Base-by-base conservation (phyloP, 768 basidiomycete genomes). In the Mycena albidolilacea region DNA sequence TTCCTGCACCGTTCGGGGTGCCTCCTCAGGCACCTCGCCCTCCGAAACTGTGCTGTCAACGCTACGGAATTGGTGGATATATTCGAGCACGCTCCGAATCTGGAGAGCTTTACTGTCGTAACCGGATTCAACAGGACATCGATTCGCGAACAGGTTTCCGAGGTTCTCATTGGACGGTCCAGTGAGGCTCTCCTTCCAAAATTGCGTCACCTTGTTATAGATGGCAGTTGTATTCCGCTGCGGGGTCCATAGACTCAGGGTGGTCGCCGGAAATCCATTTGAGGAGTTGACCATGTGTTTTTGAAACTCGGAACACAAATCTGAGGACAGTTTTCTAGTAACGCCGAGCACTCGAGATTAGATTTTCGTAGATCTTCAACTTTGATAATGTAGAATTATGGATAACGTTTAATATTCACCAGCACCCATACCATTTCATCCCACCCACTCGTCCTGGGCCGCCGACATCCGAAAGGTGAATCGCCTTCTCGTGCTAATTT, bases 1-100 rank as follows among this genome's bases (percentile, higher is more conserved):
- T 67, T 67, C 8, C 11, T 67, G 7, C 23, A 46, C 5, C 54
- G 65, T 17, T 67, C 65, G 14, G 41, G 19, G 9, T 67, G 55
- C 55, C 10, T 0, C 23, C 55, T 67, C 0, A 30, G 30, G 23
- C 19, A 1, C 17, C 41, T 67, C 19, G 50, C 37, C 12, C 55
- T 67, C 14, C 14, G 14, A 10, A 3, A 43, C 14, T 67, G 23
- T 10, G 5, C 0, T 12, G 65, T 57, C 9, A 19, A 15, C 17
- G 23, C 7, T 12, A 3, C 23, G 43, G 65, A 67, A 11, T 5
- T 67, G 17, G 14, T 58, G 2, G 15, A 35, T 7, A 57, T 67
- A 10, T 67, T 44, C 43, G 63, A 50, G 46, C 37, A 9, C 63
- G 3, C 46, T 6, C 46, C 63, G 3, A 10, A 39, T 4, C 35